phyloP scores from a whole-genome alignment of 2,329 filamentous ascomycete species.

The Aphanoascus verrucosus region DNA sequence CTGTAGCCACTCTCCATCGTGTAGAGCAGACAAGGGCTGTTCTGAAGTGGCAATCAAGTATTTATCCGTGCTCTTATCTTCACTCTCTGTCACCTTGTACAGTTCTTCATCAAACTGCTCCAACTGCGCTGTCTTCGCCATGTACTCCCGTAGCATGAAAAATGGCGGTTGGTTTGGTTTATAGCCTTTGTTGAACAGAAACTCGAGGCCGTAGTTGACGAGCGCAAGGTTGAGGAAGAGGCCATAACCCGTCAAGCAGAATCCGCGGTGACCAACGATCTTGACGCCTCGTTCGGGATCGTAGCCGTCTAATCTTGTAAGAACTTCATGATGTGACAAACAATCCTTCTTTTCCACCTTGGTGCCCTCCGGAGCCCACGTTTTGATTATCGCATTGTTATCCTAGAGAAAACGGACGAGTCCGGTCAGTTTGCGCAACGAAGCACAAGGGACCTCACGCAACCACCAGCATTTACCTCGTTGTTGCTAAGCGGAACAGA shows the following conservation, averaged over 20 bases:
- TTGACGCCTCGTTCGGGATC: slow-evolving; percentile 89
- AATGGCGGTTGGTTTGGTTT: slow-evolving; percentile 76
- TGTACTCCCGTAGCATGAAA: slow-evolving; percentile 90
- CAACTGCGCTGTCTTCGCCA: slow-evolving; percentile 96
- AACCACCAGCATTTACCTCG: slow-evolving; percentile 44
- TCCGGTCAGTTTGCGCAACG: slow-evolving; percentile 7
- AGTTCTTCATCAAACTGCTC: slow-evolving; percentile 96
- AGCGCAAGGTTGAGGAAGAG: slow-evolving; percentile 86
- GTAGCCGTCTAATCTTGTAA: slow-evolving; percentile 78
- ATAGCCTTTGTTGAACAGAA: slow-evolving; percentile 70
- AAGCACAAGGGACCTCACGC: not conserved
- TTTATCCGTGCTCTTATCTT: slow-evolving; percentile 81
- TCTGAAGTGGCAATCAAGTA: slow-evolving; percentile 75
- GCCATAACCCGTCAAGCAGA: slow-evolving; percentile 82
- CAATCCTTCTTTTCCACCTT: slow-evolving; percentile 62
- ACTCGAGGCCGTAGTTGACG: slow-evolving; percentile 89
- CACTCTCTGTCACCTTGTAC: slow-evolving; percentile 83
- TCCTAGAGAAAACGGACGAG: slow-evolving; percentile 39
- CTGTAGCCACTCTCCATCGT: slow-evolving; percentile 87
- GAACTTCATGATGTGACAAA: slow-evolving; percentile 90
- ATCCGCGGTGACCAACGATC: slow-evolving; percentile 86
- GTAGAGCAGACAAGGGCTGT: slow-evolving; percentile 86
- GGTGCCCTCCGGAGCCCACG: slow-evolving; percentile 69
- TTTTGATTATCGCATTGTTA: slow-evolving; percentile 65
- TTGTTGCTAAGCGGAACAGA: slow-evolving; percentile 73